Percentiles rank a stretch among this genome's conserved stretches.
Conservation (phyloP, 805 yeast species). For the Schizosaccharomyces cryophilus region DNA sequence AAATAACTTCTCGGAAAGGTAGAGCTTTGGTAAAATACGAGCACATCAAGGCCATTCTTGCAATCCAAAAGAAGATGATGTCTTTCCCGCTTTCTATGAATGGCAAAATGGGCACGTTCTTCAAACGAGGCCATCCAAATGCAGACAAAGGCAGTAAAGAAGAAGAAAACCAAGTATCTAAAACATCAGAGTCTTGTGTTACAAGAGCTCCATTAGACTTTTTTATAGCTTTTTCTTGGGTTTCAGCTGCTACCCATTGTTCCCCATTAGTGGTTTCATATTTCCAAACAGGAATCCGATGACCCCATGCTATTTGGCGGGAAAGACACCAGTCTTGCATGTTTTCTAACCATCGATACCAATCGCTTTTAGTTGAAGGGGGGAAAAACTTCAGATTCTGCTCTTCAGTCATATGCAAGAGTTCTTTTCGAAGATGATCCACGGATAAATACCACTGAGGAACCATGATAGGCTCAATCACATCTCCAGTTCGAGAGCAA, state of each 20-base stretch:
- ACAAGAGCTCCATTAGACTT: conserved; percentile 45
- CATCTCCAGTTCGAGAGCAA: conserved; percentile 90
- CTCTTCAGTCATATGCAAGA: not conserved
- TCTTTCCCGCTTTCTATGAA: conserved; percentile 98
- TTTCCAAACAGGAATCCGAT: conserved; percentile 62
- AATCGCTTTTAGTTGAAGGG: conserved; percentile 73
- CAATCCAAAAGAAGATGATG: conserved; percentile 94
- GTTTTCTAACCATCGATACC: conserved; percentile 81
- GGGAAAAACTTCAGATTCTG: conserved; percentile 22
- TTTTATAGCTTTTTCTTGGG: conserved; percentile 52
- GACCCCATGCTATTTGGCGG: conserved; percentile 89
- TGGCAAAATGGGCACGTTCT: conserved; percentile 43
- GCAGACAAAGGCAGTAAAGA: conserved; percentile 96
- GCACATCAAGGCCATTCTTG: conserved; percentile 83
- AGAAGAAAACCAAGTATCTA: conserved; percentile 96
- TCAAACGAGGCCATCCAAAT: conserved; percentile 74
- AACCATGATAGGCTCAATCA: conserved; percentile 86
- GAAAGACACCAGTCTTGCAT: conserved; percentile 99
- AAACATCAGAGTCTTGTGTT: conserved; percentile 94
- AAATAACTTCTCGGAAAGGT: conserved; percentile 90
- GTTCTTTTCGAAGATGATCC: conserved; percentile 5
- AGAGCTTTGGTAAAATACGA: conserved; percentile 68
- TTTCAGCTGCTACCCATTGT: conserved; percentile 82
- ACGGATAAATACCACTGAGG: conserved; percentile 99
- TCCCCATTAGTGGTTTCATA: conserved; percentile 57